Percentiles rank a stretch among this genome's conserved stretches.
phyloP scores from a whole-genome alignment of 2,329 filamentous ascomycete species.

The Penicillium sp. region DNA sequence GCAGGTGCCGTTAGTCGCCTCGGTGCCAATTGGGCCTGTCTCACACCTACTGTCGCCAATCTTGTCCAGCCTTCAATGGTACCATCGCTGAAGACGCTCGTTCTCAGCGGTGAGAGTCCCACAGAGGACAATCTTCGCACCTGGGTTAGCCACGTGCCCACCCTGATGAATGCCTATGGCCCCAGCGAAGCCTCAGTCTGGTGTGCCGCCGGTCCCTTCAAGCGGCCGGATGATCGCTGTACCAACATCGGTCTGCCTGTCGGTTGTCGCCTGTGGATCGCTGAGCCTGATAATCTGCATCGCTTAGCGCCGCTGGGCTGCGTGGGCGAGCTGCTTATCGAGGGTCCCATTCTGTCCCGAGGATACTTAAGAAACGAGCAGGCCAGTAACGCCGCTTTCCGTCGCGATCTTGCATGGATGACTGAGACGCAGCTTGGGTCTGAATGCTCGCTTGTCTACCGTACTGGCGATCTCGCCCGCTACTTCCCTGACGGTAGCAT shows the following conservation, averaged over 20 bases:
- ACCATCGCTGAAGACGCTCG: background rate
- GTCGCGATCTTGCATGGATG: background rate
- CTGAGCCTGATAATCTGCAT: background rate
- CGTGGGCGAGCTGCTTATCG: background rate
- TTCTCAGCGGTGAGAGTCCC: background rate
- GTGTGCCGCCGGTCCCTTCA: background rate
- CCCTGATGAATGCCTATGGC: background rate
- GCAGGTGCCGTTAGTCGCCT: background rate
- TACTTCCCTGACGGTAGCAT: background rate
- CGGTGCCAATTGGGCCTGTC: background rate
- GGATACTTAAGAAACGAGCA: background rate
- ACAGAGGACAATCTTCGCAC: background rate
- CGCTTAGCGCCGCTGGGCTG: background rate
- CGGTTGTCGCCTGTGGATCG: background rate
- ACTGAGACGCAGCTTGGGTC: background rate
- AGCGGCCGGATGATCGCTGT: background rate
- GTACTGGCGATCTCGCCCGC: background rate
- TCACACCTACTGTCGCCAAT: background rate
- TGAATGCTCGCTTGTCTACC: background rate
- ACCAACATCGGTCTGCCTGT: background rate
- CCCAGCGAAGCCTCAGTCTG: background rate
- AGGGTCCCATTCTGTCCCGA: background rate
- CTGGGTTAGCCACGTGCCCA: background rate
- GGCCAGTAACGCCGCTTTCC: background rate
- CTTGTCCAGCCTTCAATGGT: background rate